phyloP scores from a whole-genome alignment of 2,329 filamentous ascomycete genomes.

The Spiromastix sp. region DNA sequence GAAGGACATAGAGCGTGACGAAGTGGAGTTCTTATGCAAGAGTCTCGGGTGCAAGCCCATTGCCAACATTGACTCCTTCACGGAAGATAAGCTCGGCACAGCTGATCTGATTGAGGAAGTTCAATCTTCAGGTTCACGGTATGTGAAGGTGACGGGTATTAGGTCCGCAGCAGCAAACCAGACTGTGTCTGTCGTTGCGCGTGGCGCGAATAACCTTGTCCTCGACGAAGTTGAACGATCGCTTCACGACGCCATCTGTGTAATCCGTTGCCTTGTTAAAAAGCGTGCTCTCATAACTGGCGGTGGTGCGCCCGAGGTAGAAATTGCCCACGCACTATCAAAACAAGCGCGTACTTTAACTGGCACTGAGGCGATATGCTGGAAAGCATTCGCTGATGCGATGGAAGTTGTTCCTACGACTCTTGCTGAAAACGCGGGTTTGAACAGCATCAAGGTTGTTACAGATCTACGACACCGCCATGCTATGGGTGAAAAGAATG shows the following conservation, averaged over 20 bases:
- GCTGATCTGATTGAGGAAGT: constrained; percentile 93
- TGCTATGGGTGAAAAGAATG: constrained; percentile 88
- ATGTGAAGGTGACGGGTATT: constrained; percentile 91
- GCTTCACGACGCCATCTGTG: constrained; percentile 93
- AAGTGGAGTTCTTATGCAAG: constrained; percentile 99
- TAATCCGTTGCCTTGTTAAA: constrained; percentile 95
- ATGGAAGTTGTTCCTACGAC: constrained; percentile 97
- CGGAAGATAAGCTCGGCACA: constrained; percentile 91
- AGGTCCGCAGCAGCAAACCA: constrained; percentile 60
- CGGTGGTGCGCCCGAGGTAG: constrained; percentile 91
- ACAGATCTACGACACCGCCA: constrained; percentile 91
- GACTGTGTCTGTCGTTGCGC: constrained; percentile 89
- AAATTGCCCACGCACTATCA: constrained; percentile 79
- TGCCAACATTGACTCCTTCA: constrained; percentile 96
- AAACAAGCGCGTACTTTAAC: constrained; percentile 72
- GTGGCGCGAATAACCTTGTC: constrained; percentile 88
- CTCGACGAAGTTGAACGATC: constrained; percentile 95
- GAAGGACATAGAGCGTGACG: constrained; percentile 97
- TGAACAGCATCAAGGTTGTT: constrained; percentile 98
- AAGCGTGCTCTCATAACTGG: constrained; percentile 99
- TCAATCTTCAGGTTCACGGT: constrained; percentile 74
- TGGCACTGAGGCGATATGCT: constrained; percentile 95
- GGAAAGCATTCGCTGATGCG: constrained; percentile 96
- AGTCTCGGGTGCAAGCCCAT: constrained; percentile 98
- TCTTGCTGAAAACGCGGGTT: constrained; percentile 88